Conservation (phyloP, 2,329 filamentous ascomycete genomes). For the Laburnicola sp. region DNA sequence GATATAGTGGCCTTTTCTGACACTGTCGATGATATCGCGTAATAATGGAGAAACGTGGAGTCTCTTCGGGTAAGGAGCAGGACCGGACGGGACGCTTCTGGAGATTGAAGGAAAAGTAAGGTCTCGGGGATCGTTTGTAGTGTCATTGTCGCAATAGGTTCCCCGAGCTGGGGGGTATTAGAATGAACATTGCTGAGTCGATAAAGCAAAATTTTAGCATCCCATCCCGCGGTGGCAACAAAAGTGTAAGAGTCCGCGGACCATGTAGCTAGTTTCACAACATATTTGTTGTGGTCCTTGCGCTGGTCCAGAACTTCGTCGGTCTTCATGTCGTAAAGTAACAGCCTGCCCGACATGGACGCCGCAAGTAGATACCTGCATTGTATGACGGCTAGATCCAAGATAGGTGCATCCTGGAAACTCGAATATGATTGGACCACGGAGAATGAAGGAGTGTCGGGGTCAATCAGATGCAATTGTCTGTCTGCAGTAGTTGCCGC, state of each 20-base stretch:
- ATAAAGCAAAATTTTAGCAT: slow-evolving; percentile 60
- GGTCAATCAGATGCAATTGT: slow-evolving; percentile 53
- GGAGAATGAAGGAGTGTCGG: slow-evolving; percentile 33
- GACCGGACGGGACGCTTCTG: slow-evolving; percentile 51
- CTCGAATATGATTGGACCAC: slow-evolving; percentile 43
- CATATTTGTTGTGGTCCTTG: slow-evolving; percentile 63
- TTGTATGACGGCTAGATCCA: slow-evolving; percentile 54
- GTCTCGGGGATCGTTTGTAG: slow-evolving; percentile 61
- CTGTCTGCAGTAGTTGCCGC: slow-evolving; percentile 45
- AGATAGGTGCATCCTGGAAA: slow-evolving; percentile 57
- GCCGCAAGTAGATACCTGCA: slow-evolving; percentile 55
- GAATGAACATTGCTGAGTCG: slow-evolving; percentile 28
- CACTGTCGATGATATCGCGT: slow-evolving; percentile 41
- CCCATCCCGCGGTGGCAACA: slow-evolving; percentile 65
- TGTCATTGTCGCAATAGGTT: slow-evolving; percentile 48
- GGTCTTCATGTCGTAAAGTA: slow-evolving; percentile 50
- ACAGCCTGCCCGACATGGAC: slow-evolving; percentile 62
- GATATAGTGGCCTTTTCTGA: slow-evolving; percentile 14
- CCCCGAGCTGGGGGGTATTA: slow-evolving; percentile 36
- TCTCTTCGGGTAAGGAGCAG: slow-evolving; percentile 60
- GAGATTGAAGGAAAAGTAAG: slow-evolving; percentile 56
- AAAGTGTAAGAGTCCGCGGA: slow-evolving; percentile 36
- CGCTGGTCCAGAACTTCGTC: slow-evolving; percentile 52
- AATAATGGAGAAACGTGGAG: slow-evolving; percentile 63
- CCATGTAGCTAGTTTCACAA: slow-evolving; percentile 55